phyloP scores from a whole-genome alignment of 2,329 filamentous ascomycete genomes.

The Cordyceps javanica region DNA sequence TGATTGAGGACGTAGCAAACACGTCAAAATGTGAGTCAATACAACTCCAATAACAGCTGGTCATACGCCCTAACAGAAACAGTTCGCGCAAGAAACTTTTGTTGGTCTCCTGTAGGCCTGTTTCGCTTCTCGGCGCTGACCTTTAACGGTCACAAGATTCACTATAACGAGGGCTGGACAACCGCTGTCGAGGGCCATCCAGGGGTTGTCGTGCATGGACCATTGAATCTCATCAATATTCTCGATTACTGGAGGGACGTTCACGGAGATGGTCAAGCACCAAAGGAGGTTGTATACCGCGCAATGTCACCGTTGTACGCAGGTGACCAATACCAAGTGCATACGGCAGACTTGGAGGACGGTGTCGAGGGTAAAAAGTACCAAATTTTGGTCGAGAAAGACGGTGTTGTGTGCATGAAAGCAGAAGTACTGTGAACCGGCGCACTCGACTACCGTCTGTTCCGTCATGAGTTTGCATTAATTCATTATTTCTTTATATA shows the following conservation, averaged over 20 bases:
- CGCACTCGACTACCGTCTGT: too few relatives aligned
- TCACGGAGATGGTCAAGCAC: slow-evolving; percentile 23
- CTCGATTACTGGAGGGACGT: slow-evolving; percentile 61
- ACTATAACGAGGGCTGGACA: slow-evolving; percentile 66
- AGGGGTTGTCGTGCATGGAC: slow-evolving; percentile 71
- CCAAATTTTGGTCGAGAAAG: slow-evolving; percentile 7
- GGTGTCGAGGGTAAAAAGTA: background rate
- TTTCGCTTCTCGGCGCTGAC: slow-evolving; percentile 82
- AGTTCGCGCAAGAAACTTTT: slow-evolving; percentile 22
- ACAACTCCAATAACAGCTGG: background rate
- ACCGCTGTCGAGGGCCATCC: slow-evolving; percentile 61
- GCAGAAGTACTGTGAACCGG: background rate
- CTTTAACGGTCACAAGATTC: slow-evolving; percentile 81
- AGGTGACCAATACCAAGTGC: slow-evolving; percentile 47
- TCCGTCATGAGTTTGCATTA: background rate
- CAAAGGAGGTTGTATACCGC: slow-evolving; percentile 51
- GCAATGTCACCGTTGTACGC: slow-evolving; percentile 67
- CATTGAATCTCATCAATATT: slow-evolving; percentile 67
- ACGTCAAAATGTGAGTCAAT: slow-evolving; percentile 15
- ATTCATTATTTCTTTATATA: background rate
- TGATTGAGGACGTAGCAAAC: slow-evolving; percentile 14
- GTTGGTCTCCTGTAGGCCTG: slow-evolving; percentile 46
- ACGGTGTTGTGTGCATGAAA: slow-evolving; percentile 12
- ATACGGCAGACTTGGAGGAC: background rate
- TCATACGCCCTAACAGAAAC: background rate